A percentile compares a stretch with the other conserved stretches of the same genome.
Evolutionary conservation across 2,329 filamentous ascomycete species (phyloP).

Genomic region (Aspergillus versicolor): DNA sequence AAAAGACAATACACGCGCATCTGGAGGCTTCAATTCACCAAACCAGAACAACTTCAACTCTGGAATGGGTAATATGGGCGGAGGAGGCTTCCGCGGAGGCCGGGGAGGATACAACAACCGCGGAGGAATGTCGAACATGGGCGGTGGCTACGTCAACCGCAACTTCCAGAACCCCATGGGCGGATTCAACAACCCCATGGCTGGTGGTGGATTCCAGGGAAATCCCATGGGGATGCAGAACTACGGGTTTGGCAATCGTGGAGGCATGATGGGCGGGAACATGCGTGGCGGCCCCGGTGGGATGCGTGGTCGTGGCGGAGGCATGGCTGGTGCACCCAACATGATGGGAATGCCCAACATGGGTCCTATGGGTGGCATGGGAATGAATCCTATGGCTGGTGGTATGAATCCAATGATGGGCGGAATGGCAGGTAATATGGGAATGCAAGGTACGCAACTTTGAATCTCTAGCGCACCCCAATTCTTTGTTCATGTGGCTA

Average conservation of each 20-base stretch:
- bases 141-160: conserved; percentile 51
- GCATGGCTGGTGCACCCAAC: conserved; percentile 55
- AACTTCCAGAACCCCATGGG: conserved; percentile 49
- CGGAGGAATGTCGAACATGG: conserved; percentile 42
- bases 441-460: conserved; percentile 47
- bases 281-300: conserved; percentile 56
- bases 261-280: conserved; percentile 53
- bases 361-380: conserved; percentile 53
- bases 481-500: not conserved
- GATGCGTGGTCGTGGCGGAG: conserved; percentile 60
- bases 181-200: conserved; percentile 49
- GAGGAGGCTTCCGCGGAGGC: conserved; percentile 56
- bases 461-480: not conserved
- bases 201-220: conserved; percentile 39
- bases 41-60: conserved; percentile 41
- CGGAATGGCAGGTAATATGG: conserved; percentile 48
- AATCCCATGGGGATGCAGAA: conserved; percentile 52
- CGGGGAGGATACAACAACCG: conserved; percentile 43
- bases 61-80: conserved; percentile 43
- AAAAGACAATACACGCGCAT: conserved; percentile 58
- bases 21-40: conserved; percentile 47
- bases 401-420: conserved; percentile 61
- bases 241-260: conserved; percentile 52
- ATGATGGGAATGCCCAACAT: conserved; percentile 55
- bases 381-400: conserved; percentile 54